Evolutionary conservation across 306 rosid genomes (phyloP).

Genomic region (Nissolia schottii): DNA sequence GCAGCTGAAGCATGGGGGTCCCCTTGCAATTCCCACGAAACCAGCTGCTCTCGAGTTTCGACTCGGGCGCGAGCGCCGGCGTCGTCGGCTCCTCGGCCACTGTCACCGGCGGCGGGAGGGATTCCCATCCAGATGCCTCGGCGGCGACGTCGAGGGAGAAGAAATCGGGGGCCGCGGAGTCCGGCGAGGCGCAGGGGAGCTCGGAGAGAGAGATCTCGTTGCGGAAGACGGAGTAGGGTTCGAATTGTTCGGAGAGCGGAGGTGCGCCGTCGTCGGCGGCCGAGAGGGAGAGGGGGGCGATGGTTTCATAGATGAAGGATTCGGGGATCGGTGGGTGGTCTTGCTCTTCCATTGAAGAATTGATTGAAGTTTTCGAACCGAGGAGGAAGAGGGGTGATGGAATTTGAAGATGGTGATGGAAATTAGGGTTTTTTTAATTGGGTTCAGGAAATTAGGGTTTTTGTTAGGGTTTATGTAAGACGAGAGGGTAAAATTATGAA

Average conservation of each 20-base stretch:
- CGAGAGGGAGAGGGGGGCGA: constrained; percentile 41
- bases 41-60: constrained; percentile 76
- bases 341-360: constrained; percentile 38
- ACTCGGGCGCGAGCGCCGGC: constrained; percentile 47
- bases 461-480: constrained; percentile 17
- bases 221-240: constrained; percentile 63
- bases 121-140: constrained; percentile 26
- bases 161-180: constrained; percentile 46
- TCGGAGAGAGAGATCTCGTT: constrained; percentile 61
- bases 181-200: constrained; percentile 26
- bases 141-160: constrained; percentile 64
- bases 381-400: not conserved
- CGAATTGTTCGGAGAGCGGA: constrained; percentile 32
- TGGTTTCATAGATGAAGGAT: constrained; percentile 53
- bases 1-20: constrained; percentile 96
- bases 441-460: not conserved
- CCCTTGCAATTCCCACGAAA: constrained; percentile 65
- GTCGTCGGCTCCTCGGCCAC: constrained; percentile 37
- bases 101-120: constrained; percentile 14
- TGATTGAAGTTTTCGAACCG: not conserved
- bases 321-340: constrained; percentile 8
- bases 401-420: not conserved
- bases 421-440: constrained; percentile 9
- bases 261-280: not conserved
- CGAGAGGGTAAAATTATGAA: not conserved